Evolutionary conservation across 305 asterid species (phyloP).

Genomic region (Lippia alba): DNA sequence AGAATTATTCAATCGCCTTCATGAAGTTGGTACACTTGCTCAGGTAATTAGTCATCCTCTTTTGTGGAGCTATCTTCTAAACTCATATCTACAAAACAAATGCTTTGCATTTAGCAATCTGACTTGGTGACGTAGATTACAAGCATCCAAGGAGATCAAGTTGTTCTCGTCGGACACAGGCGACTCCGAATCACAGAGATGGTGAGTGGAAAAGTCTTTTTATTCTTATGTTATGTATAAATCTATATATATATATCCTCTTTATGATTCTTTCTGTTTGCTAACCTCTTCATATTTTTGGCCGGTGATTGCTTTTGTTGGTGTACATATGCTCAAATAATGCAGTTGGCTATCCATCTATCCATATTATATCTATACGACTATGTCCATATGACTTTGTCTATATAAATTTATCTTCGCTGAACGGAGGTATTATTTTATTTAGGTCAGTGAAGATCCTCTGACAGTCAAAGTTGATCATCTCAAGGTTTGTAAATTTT

Average conservation of each 20-base stretch:
- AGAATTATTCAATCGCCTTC: constrained; percentile 83
- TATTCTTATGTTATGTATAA: no score
- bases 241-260: background rate
- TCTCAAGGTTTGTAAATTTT: constrained; percentile 70
- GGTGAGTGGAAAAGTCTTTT: constrained; percentile 53
- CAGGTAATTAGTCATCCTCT: constrained; percentile 64
- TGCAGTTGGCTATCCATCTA: constrained; percentile 29
- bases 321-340: constrained; percentile 7
- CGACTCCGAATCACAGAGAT: constrained; percentile 90
- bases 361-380: background rate
- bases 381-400: background rate
- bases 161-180: constrained; percentile 92
- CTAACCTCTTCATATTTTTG: no score
- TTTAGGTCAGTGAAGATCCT: constrained; percentile 97
- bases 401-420: constrained; percentile 11
- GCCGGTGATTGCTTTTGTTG: background rate
- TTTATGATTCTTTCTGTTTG: background rate
- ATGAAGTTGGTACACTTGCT: constrained; percentile 92
- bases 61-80: constrained; percentile 31
- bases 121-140: constrained; percentile 69
- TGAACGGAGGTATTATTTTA: constrained; percentile 34
- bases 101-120: constrained; percentile 44
- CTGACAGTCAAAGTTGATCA: constrained; percentile 94
- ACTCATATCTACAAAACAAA: constrained; percentile 20
- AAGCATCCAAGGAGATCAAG: constrained; percentile 92